Conservation (phyloP, 202 grass and related monocot species). For the Elaeis oleifera region DNA sequence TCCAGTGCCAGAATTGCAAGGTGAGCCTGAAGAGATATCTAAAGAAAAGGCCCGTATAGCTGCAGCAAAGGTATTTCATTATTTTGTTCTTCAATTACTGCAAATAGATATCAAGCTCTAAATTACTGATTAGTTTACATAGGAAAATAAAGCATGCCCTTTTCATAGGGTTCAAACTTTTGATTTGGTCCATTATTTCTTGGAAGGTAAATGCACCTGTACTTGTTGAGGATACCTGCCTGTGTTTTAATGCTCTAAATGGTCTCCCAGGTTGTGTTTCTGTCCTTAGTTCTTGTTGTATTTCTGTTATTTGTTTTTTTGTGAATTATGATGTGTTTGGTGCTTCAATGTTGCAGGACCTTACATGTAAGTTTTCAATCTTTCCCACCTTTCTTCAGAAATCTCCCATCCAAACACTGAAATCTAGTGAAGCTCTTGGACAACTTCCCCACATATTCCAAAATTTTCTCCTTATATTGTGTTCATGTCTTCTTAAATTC, state of each 20-base stretch:
- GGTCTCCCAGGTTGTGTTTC: conserved; percentile 60
- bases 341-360: conserved; percentile 52
- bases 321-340: conserved; percentile 30
- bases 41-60: conserved; percentile 91
- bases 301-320: conserved; percentile 3
- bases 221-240: conserved; percentile 90
- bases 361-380: conserved; percentile 71
- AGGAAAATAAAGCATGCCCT: neutral
- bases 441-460: too few relatives aligned
- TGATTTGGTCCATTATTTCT: neutral
- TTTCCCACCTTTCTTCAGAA: too few relatives aligned
- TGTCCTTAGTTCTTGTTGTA: conserved; percentile 13
- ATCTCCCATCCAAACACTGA: too few relatives aligned
- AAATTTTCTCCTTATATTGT: conserved; percentile 9
- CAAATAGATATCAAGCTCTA: neutral
- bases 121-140: too few relatives aligned
- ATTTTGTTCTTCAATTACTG: neutral
- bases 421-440: too few relatives aligned
- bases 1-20: conserved; percentile 91
- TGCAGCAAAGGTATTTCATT: conserved; percentile 56
- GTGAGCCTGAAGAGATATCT: conserved; percentile 92
- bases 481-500: conserved; percentile 20
- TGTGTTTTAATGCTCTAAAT: conserved; percentile 95
- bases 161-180: neutral
- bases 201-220: conserved; percentile 78